Conservation (phyloP, 2,329 filamentous ascomycete species). For the Hortaea werneckii region DNA sequence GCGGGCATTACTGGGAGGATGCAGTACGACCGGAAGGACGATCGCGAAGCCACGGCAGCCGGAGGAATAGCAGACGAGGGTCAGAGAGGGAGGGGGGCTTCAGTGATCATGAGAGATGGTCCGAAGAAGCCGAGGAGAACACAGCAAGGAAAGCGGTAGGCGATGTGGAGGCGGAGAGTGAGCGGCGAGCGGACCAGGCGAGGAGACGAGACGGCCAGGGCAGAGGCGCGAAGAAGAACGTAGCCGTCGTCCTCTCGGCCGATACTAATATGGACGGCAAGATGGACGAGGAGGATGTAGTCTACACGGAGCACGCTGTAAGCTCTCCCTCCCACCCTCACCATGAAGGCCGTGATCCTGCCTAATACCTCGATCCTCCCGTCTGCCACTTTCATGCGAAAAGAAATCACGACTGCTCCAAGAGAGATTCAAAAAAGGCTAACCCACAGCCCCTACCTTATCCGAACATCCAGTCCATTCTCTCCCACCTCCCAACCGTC, state of each 20-base stretch:
- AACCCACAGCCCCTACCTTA: background rate
- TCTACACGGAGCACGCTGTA: constrained; percentile 9
- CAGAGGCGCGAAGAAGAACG: constrained; percentile 47
- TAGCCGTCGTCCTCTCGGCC: constrained; percentile 82
- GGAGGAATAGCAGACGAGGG: constrained; percentile 7
- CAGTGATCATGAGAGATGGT: constrained; percentile 78
- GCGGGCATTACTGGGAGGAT: constrained; percentile 44
- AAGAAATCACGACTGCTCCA: too few species aligned
- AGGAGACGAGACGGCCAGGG: constrained; percentile 16
- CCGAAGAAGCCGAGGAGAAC: constrained; percentile 72
- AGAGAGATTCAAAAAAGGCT: too few species aligned
- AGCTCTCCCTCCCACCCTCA: background rate
- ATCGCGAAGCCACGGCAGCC: constrained; percentile 4
- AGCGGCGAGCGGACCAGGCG: constrained; percentile 12
- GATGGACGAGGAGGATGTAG: constrained; percentile 38
- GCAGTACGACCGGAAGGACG: constrained; percentile 6
- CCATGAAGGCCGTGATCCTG: background rate
- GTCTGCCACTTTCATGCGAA: too few species aligned
- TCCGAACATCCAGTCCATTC: constrained; percentile 43
- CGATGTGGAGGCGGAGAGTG: constrained; percentile 16
- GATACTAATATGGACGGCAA: constrained; percentile 50
- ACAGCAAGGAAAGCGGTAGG: constrained; percentile 9
- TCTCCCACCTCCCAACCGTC: constrained; percentile 76
- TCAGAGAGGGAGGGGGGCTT: constrained; percentile 18
- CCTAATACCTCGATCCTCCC: background rate